Conservation (phyloP, 2,329 filamentous ascomycete species). For the Colletotrichum magnum region DNA sequence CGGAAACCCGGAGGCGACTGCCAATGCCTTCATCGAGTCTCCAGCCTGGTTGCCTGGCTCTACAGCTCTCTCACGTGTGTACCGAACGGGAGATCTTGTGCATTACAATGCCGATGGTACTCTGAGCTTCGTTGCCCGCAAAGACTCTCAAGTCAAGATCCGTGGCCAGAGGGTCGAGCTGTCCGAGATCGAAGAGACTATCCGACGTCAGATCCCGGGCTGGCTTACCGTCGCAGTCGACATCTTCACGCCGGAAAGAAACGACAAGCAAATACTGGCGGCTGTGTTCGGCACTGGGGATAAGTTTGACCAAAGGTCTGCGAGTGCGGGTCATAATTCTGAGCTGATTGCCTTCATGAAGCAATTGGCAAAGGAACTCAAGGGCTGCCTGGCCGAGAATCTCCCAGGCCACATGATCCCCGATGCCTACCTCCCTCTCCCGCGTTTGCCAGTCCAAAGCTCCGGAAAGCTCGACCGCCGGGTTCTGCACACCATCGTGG, state of each 20-base stretch:
- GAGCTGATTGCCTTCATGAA: slow-evolving; percentile 8
- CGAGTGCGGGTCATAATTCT: neutral
- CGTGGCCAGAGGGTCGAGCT: slow-evolving; percentile 66
- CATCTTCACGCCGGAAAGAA: slow-evolving; percentile 10
- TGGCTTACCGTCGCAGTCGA: slow-evolving; percentile 24
- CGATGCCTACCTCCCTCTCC: slow-evolving; percentile 14
- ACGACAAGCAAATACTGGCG: slow-evolving; percentile 20
- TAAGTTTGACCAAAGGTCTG: neutral
- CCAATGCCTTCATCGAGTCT: slow-evolving; percentile 12
- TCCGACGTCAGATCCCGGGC: neutral
- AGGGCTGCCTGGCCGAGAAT: neutral
- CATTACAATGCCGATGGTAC: slow-evolving; percentile 57
- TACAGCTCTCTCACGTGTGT: slow-evolving; percentile 47
- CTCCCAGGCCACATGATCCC: slow-evolving; percentile 26
- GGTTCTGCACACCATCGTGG: neutral
- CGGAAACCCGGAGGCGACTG: slow-evolving; percentile 11
- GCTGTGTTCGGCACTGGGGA: slow-evolving; percentile 10
- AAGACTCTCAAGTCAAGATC: slow-evolving; percentile 67
- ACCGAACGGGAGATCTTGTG: slow-evolving; percentile 65
- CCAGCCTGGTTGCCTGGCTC: slow-evolving; percentile 17
- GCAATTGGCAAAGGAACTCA: neutral
- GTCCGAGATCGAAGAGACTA: slow-evolving; percentile 34
- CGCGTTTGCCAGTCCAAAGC: slow-evolving; percentile 1
- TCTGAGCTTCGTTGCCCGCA: slow-evolving; percentile 62
- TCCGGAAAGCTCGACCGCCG: slow-evolving; percentile 30